Conservation (phyloP, 2,329 filamentous ascomycete genomes). For the Shiraia sp. region DNA sequence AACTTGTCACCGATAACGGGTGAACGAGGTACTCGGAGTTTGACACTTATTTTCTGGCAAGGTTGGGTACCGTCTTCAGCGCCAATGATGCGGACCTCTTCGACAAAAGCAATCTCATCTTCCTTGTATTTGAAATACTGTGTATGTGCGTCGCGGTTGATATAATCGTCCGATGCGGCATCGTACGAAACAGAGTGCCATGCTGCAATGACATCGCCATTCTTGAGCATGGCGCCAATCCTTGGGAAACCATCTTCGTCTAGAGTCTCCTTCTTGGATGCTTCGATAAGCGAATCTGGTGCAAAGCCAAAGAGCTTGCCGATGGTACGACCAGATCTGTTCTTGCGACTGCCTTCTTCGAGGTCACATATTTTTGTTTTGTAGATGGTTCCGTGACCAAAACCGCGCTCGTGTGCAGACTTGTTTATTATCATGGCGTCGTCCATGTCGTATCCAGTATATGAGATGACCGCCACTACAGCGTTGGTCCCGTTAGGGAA, state of each 20-base stretch:
- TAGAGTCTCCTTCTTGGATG: slow-evolving; percentile 70
- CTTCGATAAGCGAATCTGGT: slow-evolving; percentile 72
- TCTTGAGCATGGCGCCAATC: slow-evolving; percentile 74
- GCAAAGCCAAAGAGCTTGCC: slow-evolving; percentile 91
- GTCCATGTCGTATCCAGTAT: slow-evolving; percentile 99
- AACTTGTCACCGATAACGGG: slow-evolving; percentile 99
- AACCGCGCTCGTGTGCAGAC: slow-evolving; percentile 91
- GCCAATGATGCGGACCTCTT: slow-evolving; percentile 90
- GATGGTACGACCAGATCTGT: slow-evolving; percentile 68
- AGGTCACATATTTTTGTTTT: slow-evolving; percentile 93
- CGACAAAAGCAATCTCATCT: slow-evolving; percentile 81
- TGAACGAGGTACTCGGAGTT: slow-evolving; percentile 85
- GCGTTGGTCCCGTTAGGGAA: slow-evolving; percentile 97
- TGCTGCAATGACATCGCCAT: slow-evolving; percentile 84
- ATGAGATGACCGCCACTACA: slow-evolving; percentile 95
- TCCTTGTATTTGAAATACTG: slow-evolving; percentile 96
- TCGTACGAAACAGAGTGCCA: slow-evolving; percentile 88
- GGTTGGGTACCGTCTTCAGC: slow-evolving; percentile 82
- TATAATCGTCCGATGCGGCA: slow-evolving; percentile 68
- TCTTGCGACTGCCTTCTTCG: slow-evolving; percentile 73
- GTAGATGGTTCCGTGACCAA: slow-evolving; percentile 94
- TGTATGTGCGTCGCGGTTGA: slow-evolving; percentile 84
- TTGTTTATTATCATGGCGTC: slow-evolving; percentile 99
- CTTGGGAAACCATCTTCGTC: slow-evolving; percentile 87
- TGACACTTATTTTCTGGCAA: slow-evolving; percentile 86